phyloP scores from a whole-genome alignment of 805 yeast genomes.

The Nadsonia fulvescens region DNA sequence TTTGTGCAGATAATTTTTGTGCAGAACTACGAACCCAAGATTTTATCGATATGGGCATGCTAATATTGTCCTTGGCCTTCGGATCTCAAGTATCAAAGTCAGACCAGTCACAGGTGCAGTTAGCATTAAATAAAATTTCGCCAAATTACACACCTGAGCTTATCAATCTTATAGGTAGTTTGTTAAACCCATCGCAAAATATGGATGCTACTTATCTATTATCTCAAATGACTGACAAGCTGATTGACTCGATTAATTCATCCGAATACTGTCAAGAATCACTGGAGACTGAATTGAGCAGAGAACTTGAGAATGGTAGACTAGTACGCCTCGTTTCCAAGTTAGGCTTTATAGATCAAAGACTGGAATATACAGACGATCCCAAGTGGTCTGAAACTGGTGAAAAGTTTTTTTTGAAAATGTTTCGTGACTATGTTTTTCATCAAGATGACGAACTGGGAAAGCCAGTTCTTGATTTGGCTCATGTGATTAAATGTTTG shows the following conservation, averaged over 20 bases:
- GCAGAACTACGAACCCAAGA: conserved; percentile 34
- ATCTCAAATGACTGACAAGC: conserved; percentile 9
- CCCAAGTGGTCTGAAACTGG: conserved; percentile 58
- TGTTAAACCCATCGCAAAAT: conserved; percentile 6
- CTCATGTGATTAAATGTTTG: conserved; percentile 59
- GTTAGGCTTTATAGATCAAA: conserved; percentile 56
- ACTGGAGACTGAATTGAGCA: conserved; percentile 26
- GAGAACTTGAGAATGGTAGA: conserved; percentile 78
- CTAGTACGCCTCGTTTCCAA: conserved; percentile 69
- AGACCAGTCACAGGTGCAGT: conserved; percentile 6
- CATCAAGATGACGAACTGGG: conserved; percentile 70
- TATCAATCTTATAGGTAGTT: conserved; percentile 11
- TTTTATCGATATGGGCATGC: conserved; percentile 35
- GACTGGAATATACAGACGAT: conserved; percentile 46
- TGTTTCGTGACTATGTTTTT: conserved; percentile 73
- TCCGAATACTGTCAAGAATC: conserved; percentile 11
- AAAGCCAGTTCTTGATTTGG: conserved; percentile 59
- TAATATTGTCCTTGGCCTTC: conserved; percentile 37
- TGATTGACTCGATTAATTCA: conserved; percentile 10
- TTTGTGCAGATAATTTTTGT: conserved; percentile 11
- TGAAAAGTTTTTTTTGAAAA: conserved; percentile 46
- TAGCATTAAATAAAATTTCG: conserved; percentile 15
- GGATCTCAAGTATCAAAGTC: conserved; percentile 8
- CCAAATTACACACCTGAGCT: conserved; percentile 11
- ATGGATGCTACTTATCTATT: conserved; percentile 7